These are phyloP conservation scores for Microstegium vimineum DNA, from an alignment of 176 grass and related monocot species.

Conservation along the genomic window DNA sequence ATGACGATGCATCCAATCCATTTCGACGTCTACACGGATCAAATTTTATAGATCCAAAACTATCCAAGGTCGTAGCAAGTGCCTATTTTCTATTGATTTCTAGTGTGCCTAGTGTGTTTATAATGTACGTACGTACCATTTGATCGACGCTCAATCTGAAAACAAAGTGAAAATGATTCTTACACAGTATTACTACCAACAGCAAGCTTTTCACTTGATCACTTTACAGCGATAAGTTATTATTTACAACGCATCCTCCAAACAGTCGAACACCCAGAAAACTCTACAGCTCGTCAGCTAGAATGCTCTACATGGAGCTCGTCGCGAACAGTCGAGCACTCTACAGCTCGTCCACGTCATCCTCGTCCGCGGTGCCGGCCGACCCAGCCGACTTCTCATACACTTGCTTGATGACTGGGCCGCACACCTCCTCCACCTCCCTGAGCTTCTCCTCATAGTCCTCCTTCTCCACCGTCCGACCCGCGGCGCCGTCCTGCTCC, in stretches of 20 bases:
- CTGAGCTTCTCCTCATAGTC: constrained; percentile 24
- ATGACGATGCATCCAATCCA: background rate
- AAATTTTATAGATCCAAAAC: constrained; percentile 20
- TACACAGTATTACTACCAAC: background rate
- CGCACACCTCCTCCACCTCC: constrained; percentile 15
- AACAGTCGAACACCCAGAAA: background rate
- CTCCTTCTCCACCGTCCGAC: background rate
- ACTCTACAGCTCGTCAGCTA: background rate
- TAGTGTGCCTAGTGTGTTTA: too few species aligned
- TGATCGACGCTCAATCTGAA: background rate
- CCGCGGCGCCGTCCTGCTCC: background rate
- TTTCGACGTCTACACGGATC: background rate
- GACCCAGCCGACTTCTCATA: background rate
- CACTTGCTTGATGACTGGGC: constrained; percentile 20
- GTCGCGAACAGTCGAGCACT: background rate
- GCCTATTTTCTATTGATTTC: background rate
- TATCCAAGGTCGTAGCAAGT: background rate
- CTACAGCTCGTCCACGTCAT: constrained; percentile 34
- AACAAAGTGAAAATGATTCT: background rate
- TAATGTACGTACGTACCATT: background rate
- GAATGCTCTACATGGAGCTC: background rate
- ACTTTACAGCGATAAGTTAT: background rate
- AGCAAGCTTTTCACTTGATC: background rate
- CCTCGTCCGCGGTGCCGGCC: background rate
- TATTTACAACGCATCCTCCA: background rate